Base-by-base conservation (phyloP, 202 grass and related monocot species). In the Eragrostis tef region DNA sequence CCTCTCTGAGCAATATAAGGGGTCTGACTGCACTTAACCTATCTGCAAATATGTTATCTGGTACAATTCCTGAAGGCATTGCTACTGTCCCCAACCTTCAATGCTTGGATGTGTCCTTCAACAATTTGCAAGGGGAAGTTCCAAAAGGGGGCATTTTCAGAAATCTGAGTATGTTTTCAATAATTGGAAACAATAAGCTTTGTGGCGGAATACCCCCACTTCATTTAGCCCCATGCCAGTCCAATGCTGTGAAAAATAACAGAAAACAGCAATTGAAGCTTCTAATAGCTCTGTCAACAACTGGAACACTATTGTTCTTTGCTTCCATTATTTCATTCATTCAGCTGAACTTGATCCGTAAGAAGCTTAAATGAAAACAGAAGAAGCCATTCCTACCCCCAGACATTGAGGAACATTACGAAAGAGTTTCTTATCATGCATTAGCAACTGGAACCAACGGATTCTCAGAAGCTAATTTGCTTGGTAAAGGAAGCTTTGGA, bases 1-100 rank as follows among this genome's bases (percentile, higher is more conserved):
- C 48, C 6, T 42, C 54, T 6, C 5, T 85, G 8, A 6, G 17
- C 0, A 58, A 19, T 1, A 9, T 89, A 15, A 81, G 47, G 14
- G 82, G 77, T 1, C 46, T 89, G 0, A 2, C 0, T 6, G 0
- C 2, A 14, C 2, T 89, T 0, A 59, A 76, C 13, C 19, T 85
- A 3, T 63, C 82, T n/a, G 21, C 46, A 41, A 89, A 89, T 31
- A 85, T 81, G 1, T 50, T 88, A 0, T 89, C 87, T 7, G 77
- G 87, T 20, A 24, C 0, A 0, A 85, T 89, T 20, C 34, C 34
- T 6, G 34, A 39, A 5, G 34, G 3, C 34, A 39, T 39, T 5
- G 34, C 3, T 5, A 39, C 3, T 39, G 5, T 5, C 5, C 34
- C 5, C 5, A 39, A 39, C 34, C 34, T 39, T 5, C 34, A 57